Base-by-base conservation (phyloP, 176 grass and related monocot genomes). In the Pharus latifolius region DNA sequence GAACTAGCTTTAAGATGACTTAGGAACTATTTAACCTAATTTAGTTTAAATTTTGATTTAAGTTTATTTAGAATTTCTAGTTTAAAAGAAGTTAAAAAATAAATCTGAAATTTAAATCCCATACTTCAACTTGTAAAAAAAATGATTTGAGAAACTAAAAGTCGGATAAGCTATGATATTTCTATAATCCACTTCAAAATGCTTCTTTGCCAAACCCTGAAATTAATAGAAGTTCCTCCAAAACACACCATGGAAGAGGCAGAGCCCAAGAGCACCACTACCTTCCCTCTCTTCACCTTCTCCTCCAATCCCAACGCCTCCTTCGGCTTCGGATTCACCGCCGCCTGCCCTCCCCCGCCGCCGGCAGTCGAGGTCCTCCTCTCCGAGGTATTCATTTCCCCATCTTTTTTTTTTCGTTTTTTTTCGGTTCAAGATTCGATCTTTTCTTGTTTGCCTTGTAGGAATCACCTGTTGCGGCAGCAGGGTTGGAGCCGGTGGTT, bases 331-430 rank as follows among this genome's bases (percentile, higher is more conserved):
- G 88, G 87, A 1, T 82, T 87, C 20, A 45, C 72, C 44, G 59
- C 50, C 22, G 41, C 74, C 7, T 55, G 69, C 17, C 40, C 56
- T 69, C 78, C 78, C 9, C 82, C 72, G 35, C 89, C 87, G 15
- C 87, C 90, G 16, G 63, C 74, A 10, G 41, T 91, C 12, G 81
- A 97, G 82, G 92, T 96, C 27, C 55, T 83, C 43, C 49, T 79
- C 31, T 69, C 74, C 6, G 85, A 89, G 75, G 86, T 94, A 72
- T 33, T 5, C n/a, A 49, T 32, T 26, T 51, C 46, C 16, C 16
- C 5, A 14, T 65, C 27, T 10, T 0, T 23, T 60, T 17, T 10
- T 60, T 19, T 31, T 2, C 25, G 45, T 12, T n/a, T 25, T 43
- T 6, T 28, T 48, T 55, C 13, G 17, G 10, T 23, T 53, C 20